Evolutionary conservation across 495 filamentous ascomycete genomes (phyloP).

Genomic region (Neurospora terricola): DNA sequence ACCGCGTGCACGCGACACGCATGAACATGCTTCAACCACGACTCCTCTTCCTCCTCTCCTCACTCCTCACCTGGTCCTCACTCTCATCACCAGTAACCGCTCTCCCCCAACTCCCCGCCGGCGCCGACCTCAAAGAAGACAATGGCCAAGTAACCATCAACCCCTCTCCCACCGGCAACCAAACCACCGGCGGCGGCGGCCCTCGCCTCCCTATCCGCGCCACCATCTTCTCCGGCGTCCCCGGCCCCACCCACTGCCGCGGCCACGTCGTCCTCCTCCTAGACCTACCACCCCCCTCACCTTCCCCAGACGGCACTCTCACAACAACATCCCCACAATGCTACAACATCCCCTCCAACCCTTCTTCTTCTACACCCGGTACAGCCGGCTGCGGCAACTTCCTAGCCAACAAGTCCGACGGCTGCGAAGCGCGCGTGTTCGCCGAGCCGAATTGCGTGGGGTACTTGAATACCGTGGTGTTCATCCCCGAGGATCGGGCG

Average conservation of each 20-base stretch:
- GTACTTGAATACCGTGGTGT: slow-evolving; percentile 32
- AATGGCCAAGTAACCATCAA: slow-evolving; percentile 28
- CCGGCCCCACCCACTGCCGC: slow-evolving; percentile 27
- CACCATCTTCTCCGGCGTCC: slow-evolving; percentile 27
- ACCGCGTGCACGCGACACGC: background rate
- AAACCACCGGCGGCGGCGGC: slow-evolving; percentile 5
- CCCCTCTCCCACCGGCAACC: slow-evolving; percentile 13
- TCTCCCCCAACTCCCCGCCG: slow-evolving; percentile 9
- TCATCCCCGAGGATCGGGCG: slow-evolving; percentile 24
- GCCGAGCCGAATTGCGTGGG: slow-evolving; percentile 24
- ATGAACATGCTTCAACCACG: background rate
- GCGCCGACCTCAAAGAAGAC: slow-evolving; percentile 16
- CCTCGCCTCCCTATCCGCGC: slow-evolving; percentile 20
- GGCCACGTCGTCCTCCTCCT: slow-evolving; percentile 17
- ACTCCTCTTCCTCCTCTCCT: background rate
- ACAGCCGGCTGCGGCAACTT: slow-evolving; percentile 26
- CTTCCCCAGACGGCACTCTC: too few species aligned
- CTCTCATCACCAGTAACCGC: background rate
- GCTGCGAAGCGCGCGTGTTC: slow-evolving; percentile 32
- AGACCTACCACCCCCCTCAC: too few species aligned
- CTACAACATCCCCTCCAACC: slow-evolving; percentile 19
- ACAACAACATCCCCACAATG: slow-evolving; percentile 14
- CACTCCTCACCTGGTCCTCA: background rate
- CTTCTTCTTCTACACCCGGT: background rate
- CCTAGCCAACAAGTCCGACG: slow-evolving; percentile 24